Evolutionary conservation across 164 flowering plant genomes (phyloP), one percentile per base, ranked within the genome.

Genomic region (Akebia trifoliata): DNA sequence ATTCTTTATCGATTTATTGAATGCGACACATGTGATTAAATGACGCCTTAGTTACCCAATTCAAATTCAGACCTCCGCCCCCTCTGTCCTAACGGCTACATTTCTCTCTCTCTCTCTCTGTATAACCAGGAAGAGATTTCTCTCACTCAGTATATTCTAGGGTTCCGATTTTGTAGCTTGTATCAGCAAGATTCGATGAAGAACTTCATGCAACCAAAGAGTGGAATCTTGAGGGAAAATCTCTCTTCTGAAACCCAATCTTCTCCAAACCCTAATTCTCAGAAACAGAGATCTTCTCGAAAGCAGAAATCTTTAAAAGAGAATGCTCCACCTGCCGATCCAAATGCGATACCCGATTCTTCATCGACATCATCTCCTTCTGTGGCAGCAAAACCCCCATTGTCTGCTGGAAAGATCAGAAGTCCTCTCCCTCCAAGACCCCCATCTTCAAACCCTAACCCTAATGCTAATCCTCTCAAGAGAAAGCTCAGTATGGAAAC

Each of bases 391-490:
- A 73, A 71, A n/a, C 35, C 63, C 15, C 61, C 82, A 10, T 44
- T 64, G 10, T 62, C 81, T 4, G 22, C 70, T 2, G 71, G 69
- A 4, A 89, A 82, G 72, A 51, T 74, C 49, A 78, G 64, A 70
- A 82, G 86, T 55, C 85, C 83, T 37, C 75, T 93, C 18, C 99
- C 97, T 1, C 99, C 97, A 6, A 57, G 90, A 26, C 99, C 95
- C 0, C 96, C 84, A 7, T 43, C 77, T 26, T 69, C 81, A 0
- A 60, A 62, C 40, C 8, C 72, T n/a, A 84, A 84, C 53, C 81
- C 87, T 25, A 60, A 62, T 35, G 6, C 72, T n/a, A 84, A 84
- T 50, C 81, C 87, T 25, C 79, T 83, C 34, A 93, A 87, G 60
- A 61, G 97, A 67, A 87, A 90, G 77, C 81, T 85, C 49, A 59